Conservation (phyloP, 768 basidiomycete genomes). For the Leccinum truebloodii region DNA sequence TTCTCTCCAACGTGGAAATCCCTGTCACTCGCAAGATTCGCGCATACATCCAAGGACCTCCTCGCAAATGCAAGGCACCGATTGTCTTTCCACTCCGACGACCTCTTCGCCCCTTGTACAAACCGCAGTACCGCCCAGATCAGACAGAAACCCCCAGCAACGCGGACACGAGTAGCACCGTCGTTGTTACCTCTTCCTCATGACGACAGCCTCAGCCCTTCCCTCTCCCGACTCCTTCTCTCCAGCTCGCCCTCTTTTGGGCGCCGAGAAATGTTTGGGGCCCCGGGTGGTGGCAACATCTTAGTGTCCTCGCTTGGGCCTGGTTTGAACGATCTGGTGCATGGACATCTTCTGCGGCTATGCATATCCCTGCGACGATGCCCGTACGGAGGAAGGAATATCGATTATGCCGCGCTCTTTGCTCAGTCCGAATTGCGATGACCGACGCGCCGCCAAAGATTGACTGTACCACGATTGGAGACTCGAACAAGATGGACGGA, state of each 20-base stretch:
- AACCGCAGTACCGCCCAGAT: background rate
- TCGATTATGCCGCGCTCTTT: background rate
- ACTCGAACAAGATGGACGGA: too few species aligned
- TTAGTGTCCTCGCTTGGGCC: background rate
- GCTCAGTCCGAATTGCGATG: background rate
- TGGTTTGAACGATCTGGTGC: background rate
- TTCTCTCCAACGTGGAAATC: background rate
- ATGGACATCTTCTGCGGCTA: background rate
- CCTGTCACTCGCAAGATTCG: constrained; percentile 1
- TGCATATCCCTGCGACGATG: background rate
- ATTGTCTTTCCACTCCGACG: background rate
- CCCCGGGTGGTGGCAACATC: background rate
- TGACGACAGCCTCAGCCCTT: background rate
- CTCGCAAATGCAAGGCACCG: background rate
- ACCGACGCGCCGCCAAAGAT: background rate
- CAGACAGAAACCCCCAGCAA: background rate
- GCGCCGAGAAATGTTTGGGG: constrained; percentile 12
- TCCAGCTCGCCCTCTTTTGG: constrained; percentile 18
- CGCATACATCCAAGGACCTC: background rate
- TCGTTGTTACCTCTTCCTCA: background rate
- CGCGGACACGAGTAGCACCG: background rate
- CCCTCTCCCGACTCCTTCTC: background rate
- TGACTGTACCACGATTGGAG: too few species aligned
- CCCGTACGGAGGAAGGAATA: background rate
- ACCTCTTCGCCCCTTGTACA: background rate